These are phyloP conservation scores for Podaxis mareebaensis DNA, from an alignment of 768 basidiomycete genomes.

Conservation along the genomic window DNA sequence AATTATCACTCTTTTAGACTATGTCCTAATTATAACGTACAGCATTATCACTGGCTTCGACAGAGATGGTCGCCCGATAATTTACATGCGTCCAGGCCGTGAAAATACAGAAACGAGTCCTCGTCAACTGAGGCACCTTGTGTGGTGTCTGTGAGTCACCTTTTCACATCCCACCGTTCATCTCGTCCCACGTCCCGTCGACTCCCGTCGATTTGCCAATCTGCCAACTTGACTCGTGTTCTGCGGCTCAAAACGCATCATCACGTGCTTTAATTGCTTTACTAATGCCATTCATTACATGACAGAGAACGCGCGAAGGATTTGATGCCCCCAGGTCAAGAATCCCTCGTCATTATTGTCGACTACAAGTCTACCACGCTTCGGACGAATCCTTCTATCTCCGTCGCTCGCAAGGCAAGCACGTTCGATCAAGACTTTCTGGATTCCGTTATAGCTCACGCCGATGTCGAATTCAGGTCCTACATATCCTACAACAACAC, in stretches of 20 bases:
- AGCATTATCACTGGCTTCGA: conserved; percentile 87
- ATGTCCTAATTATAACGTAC: neutral
- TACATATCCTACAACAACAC: conserved; percentile 83
- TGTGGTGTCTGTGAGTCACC: conserved; percentile 78
- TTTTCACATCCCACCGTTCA: neutral
- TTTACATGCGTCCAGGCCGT: conserved; percentile 86
- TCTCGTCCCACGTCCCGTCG: neutral
- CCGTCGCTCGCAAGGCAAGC: conserved; percentile 70
- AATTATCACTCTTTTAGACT: neutral
- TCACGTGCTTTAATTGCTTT: neutral
- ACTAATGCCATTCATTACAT: neutral
- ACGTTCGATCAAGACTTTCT: neutral
- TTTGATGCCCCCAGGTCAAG: conserved; percentile 82
- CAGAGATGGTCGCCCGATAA: conserved; percentile 79
- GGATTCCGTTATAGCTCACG: neutral
- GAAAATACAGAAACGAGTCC: conserved; percentile 82
- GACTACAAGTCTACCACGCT: conserved; percentile 85
- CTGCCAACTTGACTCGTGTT: neutral
- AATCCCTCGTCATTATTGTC: conserved; percentile 79
- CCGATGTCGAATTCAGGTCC: conserved; percentile 41
- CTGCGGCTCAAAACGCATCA: too few species aligned
- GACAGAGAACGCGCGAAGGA: conserved; percentile 85
- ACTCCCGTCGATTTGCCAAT: too few species aligned
- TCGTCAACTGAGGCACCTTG: conserved; percentile 81
- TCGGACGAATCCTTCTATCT: conserved; percentile 82